A percentile compares a stretch with the other conserved stretches of the same genome.
Evolutionary conservation across 331 rosid genomes (phyloP).

Genomic region (Malus hybrid): DNA sequence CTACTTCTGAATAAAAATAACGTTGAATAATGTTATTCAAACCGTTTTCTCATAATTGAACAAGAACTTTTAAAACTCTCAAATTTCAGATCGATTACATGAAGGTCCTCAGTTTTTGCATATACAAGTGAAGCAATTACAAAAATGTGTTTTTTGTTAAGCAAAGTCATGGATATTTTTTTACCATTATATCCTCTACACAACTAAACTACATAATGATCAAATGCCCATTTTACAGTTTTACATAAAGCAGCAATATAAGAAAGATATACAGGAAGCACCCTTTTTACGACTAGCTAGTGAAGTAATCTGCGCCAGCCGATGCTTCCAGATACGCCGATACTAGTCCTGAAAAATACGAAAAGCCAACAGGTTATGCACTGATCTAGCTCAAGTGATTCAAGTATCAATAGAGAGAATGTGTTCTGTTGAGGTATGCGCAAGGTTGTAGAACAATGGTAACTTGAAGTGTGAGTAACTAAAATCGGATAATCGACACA

Average conservation of each 20-base stretch:
- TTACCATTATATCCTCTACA: slow-evolving; percentile 24
- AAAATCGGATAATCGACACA: neutral
- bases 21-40: neutral
- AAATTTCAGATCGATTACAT: neutral
- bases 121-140: neutral
- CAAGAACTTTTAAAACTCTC: neutral
- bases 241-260: neutral
- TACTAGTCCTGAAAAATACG: slow-evolving; percentile 33
- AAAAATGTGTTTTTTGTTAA: neutral
- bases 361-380: neutral
- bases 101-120: neutral
- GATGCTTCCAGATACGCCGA: slow-evolving; percentile 15
- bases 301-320: slow-evolving; percentile 7
- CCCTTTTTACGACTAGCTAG: neutral
- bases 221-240: slow-evolving; percentile 6
- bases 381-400: neutral
- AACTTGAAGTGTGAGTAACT: neutral
- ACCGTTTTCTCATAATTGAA: neutral
- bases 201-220: slow-evolving; percentile 23
- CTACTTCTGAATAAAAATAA: neutral
- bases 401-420: neutral
- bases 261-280: slow-evolving; percentile 2
- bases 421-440: neutral
- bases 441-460: neutral
- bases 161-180: slow-evolving; percentile 25